Evolutionary conservation across 1,139 yeast genomes (phyloP), one percentile per base, ranked within the genome.

Genomic region (Candida neerlandica): DNA sequence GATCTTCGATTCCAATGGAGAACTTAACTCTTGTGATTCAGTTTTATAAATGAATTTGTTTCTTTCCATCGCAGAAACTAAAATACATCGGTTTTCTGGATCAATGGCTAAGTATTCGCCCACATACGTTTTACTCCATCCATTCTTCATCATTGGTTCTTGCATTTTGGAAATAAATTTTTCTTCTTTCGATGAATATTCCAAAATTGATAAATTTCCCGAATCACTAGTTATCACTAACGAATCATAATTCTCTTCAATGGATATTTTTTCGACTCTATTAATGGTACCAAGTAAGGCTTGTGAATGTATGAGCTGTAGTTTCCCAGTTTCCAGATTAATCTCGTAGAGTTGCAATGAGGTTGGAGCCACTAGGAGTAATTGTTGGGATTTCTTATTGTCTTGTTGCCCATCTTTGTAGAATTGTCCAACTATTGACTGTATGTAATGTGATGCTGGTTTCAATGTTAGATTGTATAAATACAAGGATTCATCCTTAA

Each of bases 191-290:
- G 64, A 55, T 44, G 79, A 73, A 58, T 78, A 81, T 54, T 80
- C 81, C 14, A 86, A 65, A 0, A 92, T 65, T 0, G 85, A 71
- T 18, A 91, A 57, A 50, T 82, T 81, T 0, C 98, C 98, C 1
- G 96, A 81, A 62, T 92, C 98, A 0, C 96, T 82, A 0, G 95
- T 80, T 2, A 90, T 65, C n/a, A 86, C 79, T 23, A 92, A 57
- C 37, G 72, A 71, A 56, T 89, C 95, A 47, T 73, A 73, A 19
- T 48, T 46, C 0, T 71, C 63, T 0, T 81, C 65, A 0, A 86
- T 90, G 21, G 82, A 75, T 48, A 88, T 70, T 27, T 77, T 70
- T 2, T 71, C 76, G 16, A 89, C 67, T 11, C 72, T 59, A 46
- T 91, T 73, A 7, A 92, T 71, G 12, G 80, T 75, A 1, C 88